Evolutionary conservation across 1,139 yeast species (phyloP), one percentile per base, ranked within the genome.

Genomic region (Yamadazyma atmosphaerica): DNA sequence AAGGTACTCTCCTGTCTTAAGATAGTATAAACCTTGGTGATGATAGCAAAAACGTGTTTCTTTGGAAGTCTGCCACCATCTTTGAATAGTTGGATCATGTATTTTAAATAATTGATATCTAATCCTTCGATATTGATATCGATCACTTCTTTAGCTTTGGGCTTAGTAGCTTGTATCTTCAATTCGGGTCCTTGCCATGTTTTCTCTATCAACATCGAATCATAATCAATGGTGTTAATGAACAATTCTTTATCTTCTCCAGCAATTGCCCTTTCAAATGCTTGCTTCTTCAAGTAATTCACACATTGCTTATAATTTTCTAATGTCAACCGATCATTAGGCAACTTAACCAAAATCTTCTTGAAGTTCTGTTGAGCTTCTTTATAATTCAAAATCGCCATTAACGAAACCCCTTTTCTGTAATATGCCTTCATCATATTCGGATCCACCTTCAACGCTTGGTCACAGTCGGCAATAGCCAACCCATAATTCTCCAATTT

Each of bases 261-360:
- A 37, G 88, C 86, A 51, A 92, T 90, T 3, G 98, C 98, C 46
- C 73, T 76, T 56, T 86, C 95, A 60, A 92, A 92, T 11, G 90
- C 89, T 46, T 83, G 79, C 43, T 81, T 79, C 46, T 89, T 81
- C 42, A 88, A 72, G 41, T 85, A 74, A 50, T 74, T 78, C 37
- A 72, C 78, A 54, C 95, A 79, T 45, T 83, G 87, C 38, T 70
- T 77, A 44, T 78, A 65, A 46, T 87, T 79, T 37, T 73, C 77
- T 43, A 74, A 69, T 1, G 96, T 90, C 41, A 79, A 74, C 30
- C 68, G 70, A 57, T 92, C 98, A 38, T 68, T 69, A 1, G 96
- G 96, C 27, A 83, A 76, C 36, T 66, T 66, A 36, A 68, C 68
- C 44, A 86, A 73, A 13, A 89, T 87, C 11, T 58, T 54, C 50